Base-by-base conservation (phyloP, 1,139 yeast genomes). In the Zygoascus sp. region DNA sequence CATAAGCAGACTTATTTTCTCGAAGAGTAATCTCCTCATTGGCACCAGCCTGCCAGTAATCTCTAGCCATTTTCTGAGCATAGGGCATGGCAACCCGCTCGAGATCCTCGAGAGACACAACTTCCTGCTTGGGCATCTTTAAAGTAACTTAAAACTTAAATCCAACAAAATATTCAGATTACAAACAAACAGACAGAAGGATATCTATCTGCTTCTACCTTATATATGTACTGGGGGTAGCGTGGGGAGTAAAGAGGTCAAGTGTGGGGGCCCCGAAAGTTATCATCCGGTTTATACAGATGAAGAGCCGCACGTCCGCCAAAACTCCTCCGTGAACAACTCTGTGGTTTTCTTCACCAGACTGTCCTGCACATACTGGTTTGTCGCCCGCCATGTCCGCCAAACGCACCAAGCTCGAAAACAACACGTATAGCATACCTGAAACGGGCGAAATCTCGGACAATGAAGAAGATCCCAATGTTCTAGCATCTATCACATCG, bases 21-120 rank as follows among this genome's bases (percentile, higher is more conserved):
- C 54, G 50, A 17, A 66, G 61, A 4, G 70, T 67, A 44, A 53
- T 48, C 52, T 62, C 55, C 21, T 66, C 67, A 48, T 64, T 64
- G 13, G 71, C 69, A 1, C 70, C 71, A 16, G 66, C 59, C 43
- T 61, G 53, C 70, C 70, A 66, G 55, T 65, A 66, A 46, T 65
- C 70, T 38, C 66, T 53, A 34, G 65, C 64, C 51, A 51, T 54
- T 46, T 61, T 60, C 3, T 49, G 50, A 22, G 62, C 57, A 39
- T 48, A 46, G n/a, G 62, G 60, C 57, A 58, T 54, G 27, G 64
- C 52, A 1, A 51, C 58, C 39, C 36, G 45, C 48, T 59, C 63
- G 11, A 61, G 53, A 38, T 61, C 64, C 11, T 44, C 46, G 20
- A 60, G 48, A 3, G 60, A 53, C 3, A 55, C 48, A 19, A 58